A percentile compares a stretch with the other conserved stretches of the same genome.
These are phyloP conservation scores for Botrytis galanthina DNA, from an alignment of 2,329 filamentous ascomycete species.

Conservation along the genomic window DNA sequence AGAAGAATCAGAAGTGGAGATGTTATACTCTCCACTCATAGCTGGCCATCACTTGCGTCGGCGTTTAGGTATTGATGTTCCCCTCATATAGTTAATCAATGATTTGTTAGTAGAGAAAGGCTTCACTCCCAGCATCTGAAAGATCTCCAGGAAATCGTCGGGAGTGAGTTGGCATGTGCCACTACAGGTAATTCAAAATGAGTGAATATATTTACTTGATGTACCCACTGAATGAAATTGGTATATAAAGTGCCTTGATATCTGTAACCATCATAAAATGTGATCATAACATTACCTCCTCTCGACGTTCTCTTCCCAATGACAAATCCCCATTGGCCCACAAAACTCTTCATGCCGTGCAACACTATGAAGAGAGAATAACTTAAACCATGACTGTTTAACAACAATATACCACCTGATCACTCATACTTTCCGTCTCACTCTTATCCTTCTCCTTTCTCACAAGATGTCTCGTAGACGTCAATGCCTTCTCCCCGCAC, in stretches of 20 bases:
- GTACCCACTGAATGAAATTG: neutral
- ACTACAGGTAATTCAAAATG: neutral
- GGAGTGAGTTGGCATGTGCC: no score
- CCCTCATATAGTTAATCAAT: neutral
- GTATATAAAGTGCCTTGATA: neutral
- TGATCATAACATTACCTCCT: neutral
- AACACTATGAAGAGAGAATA: neutral
- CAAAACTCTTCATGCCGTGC: neutral
- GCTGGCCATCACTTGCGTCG: neutral
- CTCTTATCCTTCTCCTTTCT: neutral
- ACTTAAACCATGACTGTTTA: neutral
- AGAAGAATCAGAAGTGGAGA: neutral
- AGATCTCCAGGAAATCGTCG: neutral
- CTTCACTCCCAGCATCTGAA: neutral
- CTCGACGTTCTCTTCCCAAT: neutral
- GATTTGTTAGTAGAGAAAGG: neutral
- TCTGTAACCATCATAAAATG: neutral
- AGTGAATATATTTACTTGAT: neutral
- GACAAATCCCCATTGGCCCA: no score
- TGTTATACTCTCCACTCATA: neutral
- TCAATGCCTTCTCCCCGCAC: neutral
- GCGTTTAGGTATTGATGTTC: neutral
- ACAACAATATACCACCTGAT: neutral
- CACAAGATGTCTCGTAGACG: neutral
- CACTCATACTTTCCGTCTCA: neutral